These are phyloP conservation scores for Ascochyta viciae-villosae DNA, from an alignment of 2,329 filamentous ascomycete species.

Conservation along the genomic window DNA sequence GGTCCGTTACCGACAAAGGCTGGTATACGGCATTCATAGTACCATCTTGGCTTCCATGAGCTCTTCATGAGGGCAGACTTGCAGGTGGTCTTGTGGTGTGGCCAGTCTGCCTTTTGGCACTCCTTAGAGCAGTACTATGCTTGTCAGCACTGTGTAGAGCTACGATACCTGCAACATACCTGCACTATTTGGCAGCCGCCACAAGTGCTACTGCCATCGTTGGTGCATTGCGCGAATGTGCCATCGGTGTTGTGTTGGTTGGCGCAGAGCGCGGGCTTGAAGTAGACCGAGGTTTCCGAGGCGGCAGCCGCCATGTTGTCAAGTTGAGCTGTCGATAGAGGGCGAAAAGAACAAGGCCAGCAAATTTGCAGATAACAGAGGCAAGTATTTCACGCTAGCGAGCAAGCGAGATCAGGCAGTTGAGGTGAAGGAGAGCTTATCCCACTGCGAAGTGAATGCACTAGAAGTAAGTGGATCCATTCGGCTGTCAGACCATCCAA, in stretches of 20 bases:
- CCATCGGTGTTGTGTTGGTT: neutral
- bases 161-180: too few species aligned
- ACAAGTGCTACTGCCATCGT: neutral
- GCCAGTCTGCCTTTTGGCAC: slow-evolving; percentile 10
- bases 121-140: slow-evolving; percentile 10
- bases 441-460: neutral
- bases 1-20: slow-evolving; percentile 26
- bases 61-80: slow-evolving; percentile 1
- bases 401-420: neutral
- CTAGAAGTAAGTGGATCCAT: neutral
- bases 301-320: neutral
- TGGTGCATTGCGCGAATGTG: neutral
- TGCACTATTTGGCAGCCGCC: neutral
- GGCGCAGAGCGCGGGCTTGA: neutral
- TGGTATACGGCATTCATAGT: slow-evolving; percentile 29
- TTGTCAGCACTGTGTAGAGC: neutral
- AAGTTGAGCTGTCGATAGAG: neutral
- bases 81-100: neutral
- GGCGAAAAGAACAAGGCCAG: neutral
- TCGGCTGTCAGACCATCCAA: too few species aligned
- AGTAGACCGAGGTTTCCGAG: neutral
- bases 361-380: neutral
- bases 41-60: slow-evolving; percentile 39
- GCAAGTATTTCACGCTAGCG: neutral
- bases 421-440: neutral